These are phyloP conservation scores for Pelagophyceae sp. DNA, from an alignment of 352 stramenopile species.

Conservation along the genomic window DNA sequence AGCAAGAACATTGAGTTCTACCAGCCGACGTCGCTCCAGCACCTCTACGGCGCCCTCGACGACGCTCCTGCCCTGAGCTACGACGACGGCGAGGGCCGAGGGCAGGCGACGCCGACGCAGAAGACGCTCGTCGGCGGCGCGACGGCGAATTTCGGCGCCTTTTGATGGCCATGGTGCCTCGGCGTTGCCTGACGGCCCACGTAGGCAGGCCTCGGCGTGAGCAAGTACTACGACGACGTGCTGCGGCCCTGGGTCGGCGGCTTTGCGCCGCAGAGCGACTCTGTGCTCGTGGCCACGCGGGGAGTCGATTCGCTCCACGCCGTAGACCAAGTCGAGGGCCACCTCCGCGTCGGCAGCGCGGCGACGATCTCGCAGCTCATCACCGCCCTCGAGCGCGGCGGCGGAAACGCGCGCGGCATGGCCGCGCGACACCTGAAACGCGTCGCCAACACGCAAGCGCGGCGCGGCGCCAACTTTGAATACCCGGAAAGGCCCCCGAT, in stretches of 20 bases:
- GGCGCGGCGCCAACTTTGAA: no score
- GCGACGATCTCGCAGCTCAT: constrained; percentile 14
- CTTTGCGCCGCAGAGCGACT: neutral
- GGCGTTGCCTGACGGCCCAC: no score
- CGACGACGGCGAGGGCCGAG: neutral
- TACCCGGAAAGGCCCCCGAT: no score
- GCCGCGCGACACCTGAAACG: constrained; percentile 37
- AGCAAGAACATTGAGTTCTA: neutral
- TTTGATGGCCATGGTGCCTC: no score
- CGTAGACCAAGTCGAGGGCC: neutral
- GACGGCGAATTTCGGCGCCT: neutral
- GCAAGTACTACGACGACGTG: constrained; percentile 3
- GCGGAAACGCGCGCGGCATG: neutral
- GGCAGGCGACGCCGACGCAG: no score
- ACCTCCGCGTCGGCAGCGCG: neutral
- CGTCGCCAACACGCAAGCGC: no score
- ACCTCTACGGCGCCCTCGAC: neutral
- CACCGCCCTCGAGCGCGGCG: neutral
- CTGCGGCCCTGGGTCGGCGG: neutral
- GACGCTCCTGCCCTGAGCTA: neutral
- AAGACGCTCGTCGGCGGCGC: neutral
- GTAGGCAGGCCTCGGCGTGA: neutral
- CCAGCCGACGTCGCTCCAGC: neutral
- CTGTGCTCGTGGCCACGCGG: neutral
- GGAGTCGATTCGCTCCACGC: neutral